Conservation (phyloP, 73 alveolate genomes). For the Loxodes magnus region DNA sequence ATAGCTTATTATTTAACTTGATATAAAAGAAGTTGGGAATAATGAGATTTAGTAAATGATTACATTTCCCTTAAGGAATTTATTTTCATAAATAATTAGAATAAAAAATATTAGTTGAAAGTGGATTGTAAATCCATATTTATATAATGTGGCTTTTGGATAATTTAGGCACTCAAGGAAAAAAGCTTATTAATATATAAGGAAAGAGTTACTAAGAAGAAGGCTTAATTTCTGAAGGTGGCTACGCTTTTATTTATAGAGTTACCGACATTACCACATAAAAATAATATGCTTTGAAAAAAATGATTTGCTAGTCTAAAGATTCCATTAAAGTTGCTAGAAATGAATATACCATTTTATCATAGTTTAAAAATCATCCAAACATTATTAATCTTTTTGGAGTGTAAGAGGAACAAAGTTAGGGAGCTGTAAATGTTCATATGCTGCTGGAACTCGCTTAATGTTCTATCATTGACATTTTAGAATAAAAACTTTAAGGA, state of each 20-base stretch:
- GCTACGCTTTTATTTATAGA: slow-evolving; percentile 63
- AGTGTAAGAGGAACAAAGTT: slow-evolving; percentile 27
- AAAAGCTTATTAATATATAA: too few relatives aligned
- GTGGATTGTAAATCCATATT: too few relatives aligned
- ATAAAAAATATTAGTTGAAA: too few relatives aligned
- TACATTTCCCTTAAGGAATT: too few relatives aligned
- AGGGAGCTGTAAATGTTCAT: slow-evolving; percentile 20
- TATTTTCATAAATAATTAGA: too few relatives aligned
- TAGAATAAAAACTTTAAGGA: slow-evolving; percentile 49
- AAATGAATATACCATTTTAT: slow-evolving; percentile 35
- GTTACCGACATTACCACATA: slow-evolving; percentile 37
- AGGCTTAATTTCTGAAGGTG: slow-evolving; percentile 87
- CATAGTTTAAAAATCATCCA: slow-evolving; percentile 29
- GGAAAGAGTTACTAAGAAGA: too few relatives aligned
- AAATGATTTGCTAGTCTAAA: slow-evolving; percentile 31
- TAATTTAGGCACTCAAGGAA: too few relatives aligned
- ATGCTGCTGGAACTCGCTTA: slow-evolving; percentile 53
- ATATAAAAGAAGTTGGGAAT: too few relatives aligned
- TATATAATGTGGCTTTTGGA: too few relatives aligned
- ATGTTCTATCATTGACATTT: slow-evolving; percentile 67
- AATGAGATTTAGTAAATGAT: too few relatives aligned
- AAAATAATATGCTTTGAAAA: slow-evolving; percentile 54
- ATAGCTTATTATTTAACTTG: too few relatives aligned
- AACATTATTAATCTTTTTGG: slow-evolving; percentile 63
- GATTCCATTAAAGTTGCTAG: slow-evolving; percentile 30